These are phyloP conservation scores for Mortierella sp. DNA, from an alignment of 371 early-diverging fungal species.

Conservation along the genomic window DNA sequence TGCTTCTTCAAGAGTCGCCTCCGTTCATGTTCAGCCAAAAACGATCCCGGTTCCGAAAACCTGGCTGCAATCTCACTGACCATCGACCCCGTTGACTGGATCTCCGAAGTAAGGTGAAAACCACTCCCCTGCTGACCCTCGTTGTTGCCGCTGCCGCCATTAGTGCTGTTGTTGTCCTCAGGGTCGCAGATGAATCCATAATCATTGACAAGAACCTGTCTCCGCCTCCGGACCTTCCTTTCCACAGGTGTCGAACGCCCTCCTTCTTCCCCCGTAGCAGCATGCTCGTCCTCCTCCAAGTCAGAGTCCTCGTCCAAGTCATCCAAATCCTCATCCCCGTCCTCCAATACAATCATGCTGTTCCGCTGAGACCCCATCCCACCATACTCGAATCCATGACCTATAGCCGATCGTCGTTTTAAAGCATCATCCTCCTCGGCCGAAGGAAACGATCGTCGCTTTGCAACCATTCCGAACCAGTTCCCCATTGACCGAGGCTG, in stretches of 20 bases:
- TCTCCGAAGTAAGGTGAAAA: not conserved
- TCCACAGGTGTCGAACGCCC: not conserved
- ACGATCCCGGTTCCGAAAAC: constrained; percentile 9
- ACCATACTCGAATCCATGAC: constrained; percentile 28
- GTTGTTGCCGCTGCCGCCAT: constrained; percentile 15
- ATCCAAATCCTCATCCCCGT: constrained; percentile 23
- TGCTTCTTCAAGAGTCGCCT: constrained; percentile 24
- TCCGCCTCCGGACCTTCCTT: not conserved
- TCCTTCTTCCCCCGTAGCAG: constrained; percentile 6
- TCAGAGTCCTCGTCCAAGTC: constrained; percentile 25
- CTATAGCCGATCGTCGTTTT: constrained; percentile 22
- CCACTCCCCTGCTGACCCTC: not conserved
- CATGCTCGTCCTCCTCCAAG: constrained; percentile 21
- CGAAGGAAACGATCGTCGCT: constrained; percentile 29
- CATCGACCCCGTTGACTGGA: constrained; percentile 19
- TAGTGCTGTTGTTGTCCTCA: constrained; percentile 24
- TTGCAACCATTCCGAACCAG: constrained; percentile 38
- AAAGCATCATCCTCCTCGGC: constrained; percentile 25
- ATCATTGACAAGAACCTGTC: constrained; percentile 23
- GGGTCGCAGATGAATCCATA: constrained; percentile 30
- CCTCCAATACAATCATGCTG: constrained; percentile 15
- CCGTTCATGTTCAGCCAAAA: constrained; percentile 23
- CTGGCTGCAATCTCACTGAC: constrained; percentile 26
- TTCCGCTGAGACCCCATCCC: constrained; percentile 27
- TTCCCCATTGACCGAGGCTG: constrained; percentile 30